phyloP scores from a whole-genome alignment of 495 filamentous ascomycete genomes.

The Viridothelium virens region DNA sequence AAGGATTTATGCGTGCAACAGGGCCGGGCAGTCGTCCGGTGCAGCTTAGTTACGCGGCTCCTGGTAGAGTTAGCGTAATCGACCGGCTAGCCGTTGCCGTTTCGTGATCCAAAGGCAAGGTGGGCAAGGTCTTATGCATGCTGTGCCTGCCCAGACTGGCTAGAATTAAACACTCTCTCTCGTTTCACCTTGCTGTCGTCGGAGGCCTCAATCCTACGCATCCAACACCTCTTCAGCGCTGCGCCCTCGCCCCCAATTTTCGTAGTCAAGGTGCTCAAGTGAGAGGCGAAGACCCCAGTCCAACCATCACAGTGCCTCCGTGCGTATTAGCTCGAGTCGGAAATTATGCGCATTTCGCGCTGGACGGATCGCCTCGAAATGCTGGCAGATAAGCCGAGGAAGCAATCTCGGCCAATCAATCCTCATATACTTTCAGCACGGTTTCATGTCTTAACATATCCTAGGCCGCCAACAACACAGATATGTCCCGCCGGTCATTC shows the following conservation, averaged over 20 bases:
- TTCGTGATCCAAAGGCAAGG: neutral
- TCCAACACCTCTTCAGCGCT: neutral
- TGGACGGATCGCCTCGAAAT: neutral
- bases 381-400: slow-evolving; percentile 7
- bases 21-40: neutral
- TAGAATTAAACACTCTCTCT: neutral
- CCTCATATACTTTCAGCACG: neutral
- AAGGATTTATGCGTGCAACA: neutral
- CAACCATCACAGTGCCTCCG: neutral
- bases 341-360: neutral
- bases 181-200: neutral
- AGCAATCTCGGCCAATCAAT: neutral
- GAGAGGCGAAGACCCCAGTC: neutral
- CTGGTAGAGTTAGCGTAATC: slow-evolving; percentile 1
- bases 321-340: neutral
- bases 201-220: neutral
- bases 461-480: too few relatives aligned
- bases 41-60: slow-evolving; percentile 4
- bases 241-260: too few relatives aligned
- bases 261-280: neutral
- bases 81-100: neutral
- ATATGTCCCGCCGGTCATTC: too few relatives aligned
- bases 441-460: neutral
- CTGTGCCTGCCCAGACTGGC: neutral
- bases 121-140: neutral